Evolutionary conservation across 129 eudicot genomes (phyloP).

Genomic region (Saussurea involucrata): DNA sequence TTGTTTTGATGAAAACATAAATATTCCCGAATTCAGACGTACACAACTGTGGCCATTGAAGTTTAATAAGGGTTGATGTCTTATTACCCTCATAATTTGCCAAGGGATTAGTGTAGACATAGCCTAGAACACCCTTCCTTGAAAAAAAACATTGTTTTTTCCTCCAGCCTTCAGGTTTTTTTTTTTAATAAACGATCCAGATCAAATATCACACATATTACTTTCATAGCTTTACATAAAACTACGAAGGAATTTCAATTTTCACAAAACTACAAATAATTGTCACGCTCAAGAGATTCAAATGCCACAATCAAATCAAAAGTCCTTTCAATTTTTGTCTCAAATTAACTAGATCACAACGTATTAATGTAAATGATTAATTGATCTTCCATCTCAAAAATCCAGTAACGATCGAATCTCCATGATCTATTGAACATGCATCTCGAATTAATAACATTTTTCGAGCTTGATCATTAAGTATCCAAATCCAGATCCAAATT

Average conservation of each 20-base stretch:
- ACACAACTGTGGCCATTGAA: too few species aligned
- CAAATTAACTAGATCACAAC: neutral
- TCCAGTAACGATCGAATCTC: neutral
- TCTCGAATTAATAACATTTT: neutral
- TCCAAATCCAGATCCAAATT: neutral
- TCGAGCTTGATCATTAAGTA: neutral
- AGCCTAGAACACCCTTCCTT: too few species aligned
- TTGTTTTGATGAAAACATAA: neutral
- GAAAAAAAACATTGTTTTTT: neutral
- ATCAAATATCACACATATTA: conserved; percentile 5
- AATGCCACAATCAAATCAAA: neutral
- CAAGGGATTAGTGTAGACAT: too few species aligned
- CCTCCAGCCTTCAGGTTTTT: neutral
- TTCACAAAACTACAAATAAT: neutral
- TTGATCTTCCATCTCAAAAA: neutral
- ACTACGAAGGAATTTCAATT: neutral
- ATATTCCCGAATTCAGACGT: neutral
- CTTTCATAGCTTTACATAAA: neutral
- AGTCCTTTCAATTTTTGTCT: neutral
- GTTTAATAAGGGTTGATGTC: too few species aligned
- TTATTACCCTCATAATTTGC: too few species aligned
- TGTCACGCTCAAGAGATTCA: conserved; percentile 9
- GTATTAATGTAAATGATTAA: neutral
- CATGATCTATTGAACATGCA: conserved; percentile 2
- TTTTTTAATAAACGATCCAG: neutral